Evolutionary conservation across 2,329 filamentous ascomycete species (phyloP).

Genomic region (Cadophora malorum): DNA sequence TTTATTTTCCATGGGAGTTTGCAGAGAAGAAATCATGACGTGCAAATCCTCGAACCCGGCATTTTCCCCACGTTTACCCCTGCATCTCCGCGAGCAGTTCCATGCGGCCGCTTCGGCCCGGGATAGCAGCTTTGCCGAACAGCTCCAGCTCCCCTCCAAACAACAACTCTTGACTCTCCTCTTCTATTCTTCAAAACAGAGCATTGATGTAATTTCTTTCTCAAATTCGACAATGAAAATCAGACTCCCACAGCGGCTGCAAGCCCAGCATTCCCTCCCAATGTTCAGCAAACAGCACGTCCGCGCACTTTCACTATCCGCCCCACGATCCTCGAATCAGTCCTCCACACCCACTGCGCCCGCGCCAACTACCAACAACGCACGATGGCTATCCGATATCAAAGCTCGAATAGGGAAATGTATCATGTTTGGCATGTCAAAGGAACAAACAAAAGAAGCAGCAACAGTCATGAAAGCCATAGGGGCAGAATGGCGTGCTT

Average conservation of each 20-base stretch:
- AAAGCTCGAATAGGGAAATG: slow-evolving; percentile 75
- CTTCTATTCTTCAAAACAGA: background rate
- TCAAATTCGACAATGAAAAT: slow-evolving; percentile 28
- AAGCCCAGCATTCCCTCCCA: background rate
- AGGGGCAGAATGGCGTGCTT: slow-evolving; percentile 70
- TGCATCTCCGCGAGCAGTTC: background rate
- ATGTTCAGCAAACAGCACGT: background rate
- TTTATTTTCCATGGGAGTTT: background rate
- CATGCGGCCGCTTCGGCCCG: slow-evolving; percentile 30
- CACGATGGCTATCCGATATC: slow-evolving; percentile 71
- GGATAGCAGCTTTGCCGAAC: slow-evolving; percentile 17
- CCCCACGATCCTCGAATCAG: slow-evolving; percentile 7
- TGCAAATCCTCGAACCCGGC: background rate
- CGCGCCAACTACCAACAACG: slow-evolving; percentile 28
- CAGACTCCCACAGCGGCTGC: slow-evolving; percentile 5
- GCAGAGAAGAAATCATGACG: slow-evolving; percentile 2
- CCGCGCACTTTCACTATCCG: slow-evolving; percentile 4
- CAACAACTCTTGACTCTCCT: background rate
- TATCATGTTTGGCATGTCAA: slow-evolving; percentile 73
- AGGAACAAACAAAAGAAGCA: slow-evolving; percentile 62
- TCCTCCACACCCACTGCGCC: slow-evolving; percentile 26
- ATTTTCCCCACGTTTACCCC: slow-evolving; percentile 9
- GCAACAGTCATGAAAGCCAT: slow-evolving; percentile 65
- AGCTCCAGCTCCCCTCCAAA: slow-evolving; percentile 20
- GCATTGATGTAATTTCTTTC: background rate